These are phyloP conservation scores for Amborella trichopoda DNA, from an alignment of 164 flowering plant species.

Conservation along the genomic window DNA sequence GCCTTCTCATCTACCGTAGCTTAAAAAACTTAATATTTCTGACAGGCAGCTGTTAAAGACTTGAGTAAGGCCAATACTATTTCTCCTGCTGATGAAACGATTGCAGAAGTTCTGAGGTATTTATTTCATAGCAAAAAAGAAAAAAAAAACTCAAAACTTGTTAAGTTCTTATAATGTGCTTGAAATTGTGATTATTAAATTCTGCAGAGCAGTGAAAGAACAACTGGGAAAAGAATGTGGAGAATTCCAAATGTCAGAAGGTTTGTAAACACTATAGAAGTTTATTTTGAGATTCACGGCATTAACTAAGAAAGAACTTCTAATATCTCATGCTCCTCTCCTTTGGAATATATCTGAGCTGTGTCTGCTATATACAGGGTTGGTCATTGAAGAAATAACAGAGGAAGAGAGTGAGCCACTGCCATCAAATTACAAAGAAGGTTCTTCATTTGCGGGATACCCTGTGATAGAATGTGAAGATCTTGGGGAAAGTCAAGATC, in stretches of 20 bases:
- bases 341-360: not conserved
- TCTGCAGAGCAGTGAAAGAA: slow-evolving; percentile 53
- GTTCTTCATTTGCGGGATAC: slow-evolving; percentile 15
- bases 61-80: slow-evolving; percentile 59
- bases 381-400: slow-evolving; percentile 83
- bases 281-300: too few relatives aligned
- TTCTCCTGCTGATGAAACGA: slow-evolving; percentile 88
- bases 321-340: not conserved
- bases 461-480: slow-evolving; percentile 23
- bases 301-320: not conserved
- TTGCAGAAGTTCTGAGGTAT: slow-evolving; percentile 71
- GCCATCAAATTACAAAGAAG: slow-evolving; percentile 16
- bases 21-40: too few relatives aligned
- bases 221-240: slow-evolving; percentile 33
- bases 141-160: too few relatives aligned
- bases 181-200: slow-evolving; percentile 8
- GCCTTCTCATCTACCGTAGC: not conserved
- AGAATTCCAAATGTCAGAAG: slow-evolving; percentile 16
- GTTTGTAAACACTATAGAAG: slow-evolving; percentile 29
- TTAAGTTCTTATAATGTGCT: not conserved
- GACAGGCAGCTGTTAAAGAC: slow-evolving; percentile 83
- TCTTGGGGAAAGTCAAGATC: slow-evolving; percentile 12
- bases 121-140: too few relatives aligned
- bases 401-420: slow-evolving; percentile 34
- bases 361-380: slow-evolving; percentile 25